These are phyloP conservation scores for Haplosporangium sp. DNA, from an alignment of 371 early-diverging fungal species.

Conservation along the genomic window DNA sequence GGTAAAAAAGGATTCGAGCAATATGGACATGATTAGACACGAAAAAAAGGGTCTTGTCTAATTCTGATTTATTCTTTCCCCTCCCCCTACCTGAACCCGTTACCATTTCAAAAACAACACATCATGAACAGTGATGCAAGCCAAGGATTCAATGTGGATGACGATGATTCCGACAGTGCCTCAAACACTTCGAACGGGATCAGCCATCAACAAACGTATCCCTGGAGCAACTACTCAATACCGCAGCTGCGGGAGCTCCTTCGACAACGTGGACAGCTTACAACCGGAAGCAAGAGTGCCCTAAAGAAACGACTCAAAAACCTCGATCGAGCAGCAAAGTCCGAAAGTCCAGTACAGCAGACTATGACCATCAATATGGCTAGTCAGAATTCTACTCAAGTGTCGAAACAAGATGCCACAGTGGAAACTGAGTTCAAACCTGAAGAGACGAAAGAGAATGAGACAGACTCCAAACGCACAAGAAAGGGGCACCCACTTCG, in stretches of 20 bases:
- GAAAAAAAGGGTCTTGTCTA: too few species aligned
- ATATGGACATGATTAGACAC: neutral
- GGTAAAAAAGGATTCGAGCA: conserved; percentile 20
- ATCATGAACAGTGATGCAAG: conserved; percentile 9
- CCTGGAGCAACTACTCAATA: conserved; percentile 44
- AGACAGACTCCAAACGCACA: conserved; percentile 10
- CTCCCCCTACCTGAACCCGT: neutral
- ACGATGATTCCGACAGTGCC: conserved; percentile 39
- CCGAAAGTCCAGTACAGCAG: conserved; percentile 5
- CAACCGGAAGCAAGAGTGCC: conserved; percentile 36
- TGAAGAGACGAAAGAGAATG: neutral
- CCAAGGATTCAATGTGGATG: conserved; percentile 14
- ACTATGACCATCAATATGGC: conserved; percentile 29
- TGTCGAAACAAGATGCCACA: neutral
- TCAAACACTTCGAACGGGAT: conserved; percentile 12
- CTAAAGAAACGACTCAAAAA: conserved; percentile 45
- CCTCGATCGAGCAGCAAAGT: conserved; percentile 26
- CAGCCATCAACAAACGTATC: conserved; percentile 19
- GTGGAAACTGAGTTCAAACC: neutral
- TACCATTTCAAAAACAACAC: neutral
- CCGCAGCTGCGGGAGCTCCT: conserved; percentile 48
- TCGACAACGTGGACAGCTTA: conserved; percentile 46
- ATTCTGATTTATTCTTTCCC: neutral
- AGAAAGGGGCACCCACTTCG: conserved; percentile 21
- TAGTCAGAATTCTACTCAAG: neutral